Percentiles rank a stretch among this genome's conserved stretches.
These are phyloP conservation scores for Tricholomella constricta DNA, from an alignment of 768 basidiomycete genomes.

Conservation along the genomic window DNA sequence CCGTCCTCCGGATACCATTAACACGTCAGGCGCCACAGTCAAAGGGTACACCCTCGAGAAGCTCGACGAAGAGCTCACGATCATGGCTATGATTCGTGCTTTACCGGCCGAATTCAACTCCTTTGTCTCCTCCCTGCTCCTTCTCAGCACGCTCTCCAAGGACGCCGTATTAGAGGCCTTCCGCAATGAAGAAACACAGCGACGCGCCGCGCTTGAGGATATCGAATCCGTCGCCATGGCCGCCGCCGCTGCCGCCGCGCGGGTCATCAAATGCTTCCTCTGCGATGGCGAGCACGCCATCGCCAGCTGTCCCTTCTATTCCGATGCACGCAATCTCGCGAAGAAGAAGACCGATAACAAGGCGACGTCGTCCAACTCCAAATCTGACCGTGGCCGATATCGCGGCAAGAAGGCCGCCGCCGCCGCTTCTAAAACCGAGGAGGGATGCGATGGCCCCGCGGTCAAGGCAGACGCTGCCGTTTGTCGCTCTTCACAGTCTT, in stretches of 20 bases:
- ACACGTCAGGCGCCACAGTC: neutral
- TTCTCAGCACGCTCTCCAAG: neutral
- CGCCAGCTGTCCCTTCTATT: neutral
- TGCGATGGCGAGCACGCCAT: neutral
- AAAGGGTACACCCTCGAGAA: neutral
- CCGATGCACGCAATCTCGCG: neutral
- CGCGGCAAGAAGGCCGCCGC: neutral
- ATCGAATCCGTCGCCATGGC: no score
- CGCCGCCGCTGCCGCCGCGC: neutral
- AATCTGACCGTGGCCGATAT: no score
- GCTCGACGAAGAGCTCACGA: constrained; percentile 3
- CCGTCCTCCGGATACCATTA: neutral
- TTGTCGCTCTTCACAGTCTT: neutral
- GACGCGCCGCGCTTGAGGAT: neutral
- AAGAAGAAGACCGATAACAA: neutral
- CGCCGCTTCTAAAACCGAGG: neutral
- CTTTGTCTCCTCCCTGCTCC: neutral
- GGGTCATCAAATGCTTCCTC: neutral
- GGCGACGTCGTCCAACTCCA: neutral
- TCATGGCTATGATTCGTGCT: constrained; percentile 5
- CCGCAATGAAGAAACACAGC: neutral
- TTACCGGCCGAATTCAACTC: neutral
- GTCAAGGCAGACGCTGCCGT: neutral
- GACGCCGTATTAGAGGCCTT: neutral
- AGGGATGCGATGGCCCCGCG: neutral